These are phyloP conservation scores for Zizania latifolia DNA, from an alignment of 176 grass and related monocot species.

Conservation along the genomic window DNA sequence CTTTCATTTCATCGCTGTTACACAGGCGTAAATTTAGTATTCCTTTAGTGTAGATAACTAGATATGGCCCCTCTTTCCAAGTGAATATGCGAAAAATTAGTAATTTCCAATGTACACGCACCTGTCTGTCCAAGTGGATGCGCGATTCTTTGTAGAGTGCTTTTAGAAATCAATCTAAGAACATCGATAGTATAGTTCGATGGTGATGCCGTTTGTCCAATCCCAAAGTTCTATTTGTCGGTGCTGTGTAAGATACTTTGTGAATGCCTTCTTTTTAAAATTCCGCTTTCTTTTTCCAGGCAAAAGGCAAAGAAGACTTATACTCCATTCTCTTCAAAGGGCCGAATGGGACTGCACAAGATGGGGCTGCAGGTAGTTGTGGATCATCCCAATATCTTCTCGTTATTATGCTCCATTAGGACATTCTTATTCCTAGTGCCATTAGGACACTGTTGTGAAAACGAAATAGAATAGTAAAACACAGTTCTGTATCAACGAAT, in stretches of 20 bases:
- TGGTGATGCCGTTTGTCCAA: background rate
- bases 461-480: background rate
- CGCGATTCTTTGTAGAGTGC: background rate
- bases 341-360: constrained; percentile 31
- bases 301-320: constrained; percentile 41
- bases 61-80: background rate
- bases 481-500: background rate
- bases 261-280: background rate
- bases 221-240: background rate
- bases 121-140: background rate
- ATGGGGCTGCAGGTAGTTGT: constrained; percentile 33
- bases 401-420: no score
- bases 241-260: background rate
- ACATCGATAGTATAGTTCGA: background rate
- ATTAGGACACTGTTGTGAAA: background rate
- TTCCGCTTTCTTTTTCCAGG: constrained; percentile 24
- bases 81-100: constrained; percentile 2
- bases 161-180: background rate
- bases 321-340: constrained; percentile 47
- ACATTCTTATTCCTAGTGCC: background rate
- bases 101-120: background rate
- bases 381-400: background rate
- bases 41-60: background rate
- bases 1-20: constrained; percentile 11
- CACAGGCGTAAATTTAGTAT: background rate